A percentile compares a stretch with the other conserved stretches of the same genome.
Conservation (phyloP, 2,329 filamentous ascomycete species). For the Colletotrichum agaves region DNA sequence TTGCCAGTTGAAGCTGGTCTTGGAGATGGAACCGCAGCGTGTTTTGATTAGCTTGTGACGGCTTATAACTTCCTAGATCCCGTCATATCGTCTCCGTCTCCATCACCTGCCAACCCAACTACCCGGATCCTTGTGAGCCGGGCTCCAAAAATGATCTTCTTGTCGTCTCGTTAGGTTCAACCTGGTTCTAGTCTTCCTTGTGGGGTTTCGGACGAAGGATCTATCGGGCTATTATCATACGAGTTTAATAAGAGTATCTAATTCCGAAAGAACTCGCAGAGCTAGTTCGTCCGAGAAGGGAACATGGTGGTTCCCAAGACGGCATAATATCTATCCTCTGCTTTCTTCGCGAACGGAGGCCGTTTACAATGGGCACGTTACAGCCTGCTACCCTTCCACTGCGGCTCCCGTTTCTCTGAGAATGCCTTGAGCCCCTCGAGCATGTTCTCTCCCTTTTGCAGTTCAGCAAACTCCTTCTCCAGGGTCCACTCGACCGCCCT, state of each 20-base stretch:
- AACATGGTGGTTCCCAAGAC: background rate
- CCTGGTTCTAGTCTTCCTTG: background rate
- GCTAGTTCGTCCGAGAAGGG: background rate
- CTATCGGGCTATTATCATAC: background rate
- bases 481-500: conserved; percentile 44
- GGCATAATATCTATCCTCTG: background rate
- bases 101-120: background rate
- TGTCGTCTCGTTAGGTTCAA: background rate
- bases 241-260: background rate
- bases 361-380: conserved; percentile 22
- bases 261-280: background rate
- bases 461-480: conserved; percentile 45
- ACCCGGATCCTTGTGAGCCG: background rate
- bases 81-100: background rate
- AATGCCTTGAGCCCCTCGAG: conserved; percentile 45
- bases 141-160: background rate
- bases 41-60: background rate
- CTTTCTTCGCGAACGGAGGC: background rate
- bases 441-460: conserved; percentile 45
- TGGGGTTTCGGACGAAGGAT: conserved; percentile 12
- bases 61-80: background rate
- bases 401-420: conserved; percentile 44
- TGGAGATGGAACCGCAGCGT: background rate
- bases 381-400: conserved; percentile 44
- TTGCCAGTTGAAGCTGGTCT: conserved; percentile 1